Conservation (phyloP, 2,329 filamentous ascomycete species). For the Fusarium continuum region DNA sequence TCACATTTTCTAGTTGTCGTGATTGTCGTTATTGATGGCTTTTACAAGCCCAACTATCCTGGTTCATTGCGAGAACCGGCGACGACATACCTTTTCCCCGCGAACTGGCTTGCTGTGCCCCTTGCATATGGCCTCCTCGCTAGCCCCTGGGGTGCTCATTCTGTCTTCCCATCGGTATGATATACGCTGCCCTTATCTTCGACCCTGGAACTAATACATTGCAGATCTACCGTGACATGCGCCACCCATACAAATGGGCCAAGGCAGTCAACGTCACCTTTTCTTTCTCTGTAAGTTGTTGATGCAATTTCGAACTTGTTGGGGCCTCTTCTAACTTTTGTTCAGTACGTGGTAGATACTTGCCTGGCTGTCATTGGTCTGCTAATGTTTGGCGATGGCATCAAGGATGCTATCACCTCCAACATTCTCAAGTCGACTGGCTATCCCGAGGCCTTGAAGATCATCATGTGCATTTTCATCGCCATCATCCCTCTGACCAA, state of each 20-base stretch:
- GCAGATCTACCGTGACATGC: constrained; percentile 70
- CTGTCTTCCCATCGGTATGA: constrained; percentile 79
- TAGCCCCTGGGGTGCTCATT: constrained; percentile 73
- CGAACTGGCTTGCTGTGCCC: constrained; percentile 86
- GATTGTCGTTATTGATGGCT: constrained; percentile 85
- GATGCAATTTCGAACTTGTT: background rate
- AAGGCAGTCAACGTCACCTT: constrained; percentile 83
- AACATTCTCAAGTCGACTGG: constrained; percentile 81
- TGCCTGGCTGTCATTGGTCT: constrained; percentile 84
- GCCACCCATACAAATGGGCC: constrained; percentile 81
- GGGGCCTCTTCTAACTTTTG: background rate
- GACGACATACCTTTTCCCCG: constrained; percentile 81
- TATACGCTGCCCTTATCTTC: background rate
- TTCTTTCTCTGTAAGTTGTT: constrained; percentile 74
- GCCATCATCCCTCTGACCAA: constrained; percentile 95
- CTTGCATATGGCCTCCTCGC: constrained; percentile 91
- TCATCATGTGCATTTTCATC: constrained; percentile 85
- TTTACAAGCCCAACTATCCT: constrained; percentile 79
- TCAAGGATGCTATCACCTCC: constrained; percentile 87
- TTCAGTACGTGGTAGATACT: constrained; percentile 78
- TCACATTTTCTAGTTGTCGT: constrained; percentile 70
- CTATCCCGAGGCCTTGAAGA: constrained; percentile 77
- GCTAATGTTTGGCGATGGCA: constrained; percentile 93
- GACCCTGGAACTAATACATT: background rate
- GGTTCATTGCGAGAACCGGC: constrained; percentile 87